These are phyloP conservation scores for Pyrus communis DNA, from an alignment of 306 rosid species.

Conservation along the genomic window DNA sequence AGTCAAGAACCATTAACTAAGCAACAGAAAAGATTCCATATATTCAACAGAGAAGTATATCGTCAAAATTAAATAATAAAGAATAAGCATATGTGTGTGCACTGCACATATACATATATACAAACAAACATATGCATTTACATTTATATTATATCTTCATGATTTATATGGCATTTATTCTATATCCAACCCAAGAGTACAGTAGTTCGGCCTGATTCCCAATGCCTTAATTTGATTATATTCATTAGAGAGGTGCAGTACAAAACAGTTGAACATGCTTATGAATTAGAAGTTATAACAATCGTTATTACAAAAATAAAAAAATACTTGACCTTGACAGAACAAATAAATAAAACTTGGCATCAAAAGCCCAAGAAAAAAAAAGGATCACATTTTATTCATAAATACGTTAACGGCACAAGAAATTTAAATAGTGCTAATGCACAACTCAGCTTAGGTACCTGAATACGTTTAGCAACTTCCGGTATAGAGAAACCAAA, in stretches of 20 bases:
- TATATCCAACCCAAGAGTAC: background rate
- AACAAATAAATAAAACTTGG: background rate
- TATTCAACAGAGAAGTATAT: background rate
- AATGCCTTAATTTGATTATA: background rate
- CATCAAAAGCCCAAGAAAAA: background rate
- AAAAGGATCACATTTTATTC: background rate
- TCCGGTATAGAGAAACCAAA: constrained; percentile 83
- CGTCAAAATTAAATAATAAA: background rate
- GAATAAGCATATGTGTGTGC: background rate
- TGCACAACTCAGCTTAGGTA: constrained; percentile 9
- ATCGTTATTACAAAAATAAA: background rate
- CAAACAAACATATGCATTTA: background rate
- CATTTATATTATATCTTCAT: background rate
- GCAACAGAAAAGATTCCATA: background rate
- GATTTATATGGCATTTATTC: background rate
- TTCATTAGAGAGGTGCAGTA: background rate
- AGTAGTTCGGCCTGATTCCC: background rate
- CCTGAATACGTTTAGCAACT: constrained; percentile 79
- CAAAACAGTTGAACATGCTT: background rate
- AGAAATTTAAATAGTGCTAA: background rate
- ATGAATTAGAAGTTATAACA: background rate
- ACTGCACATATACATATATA: background rate
- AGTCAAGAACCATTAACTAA: background rate
- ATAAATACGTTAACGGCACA: background rate
- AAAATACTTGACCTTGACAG: background rate